Evolutionary conservation across 2,329 filamentous ascomycete genomes (phyloP), one percentile per base, ranked within the genome.

Genomic region (Penicillium glabrum): DNA sequence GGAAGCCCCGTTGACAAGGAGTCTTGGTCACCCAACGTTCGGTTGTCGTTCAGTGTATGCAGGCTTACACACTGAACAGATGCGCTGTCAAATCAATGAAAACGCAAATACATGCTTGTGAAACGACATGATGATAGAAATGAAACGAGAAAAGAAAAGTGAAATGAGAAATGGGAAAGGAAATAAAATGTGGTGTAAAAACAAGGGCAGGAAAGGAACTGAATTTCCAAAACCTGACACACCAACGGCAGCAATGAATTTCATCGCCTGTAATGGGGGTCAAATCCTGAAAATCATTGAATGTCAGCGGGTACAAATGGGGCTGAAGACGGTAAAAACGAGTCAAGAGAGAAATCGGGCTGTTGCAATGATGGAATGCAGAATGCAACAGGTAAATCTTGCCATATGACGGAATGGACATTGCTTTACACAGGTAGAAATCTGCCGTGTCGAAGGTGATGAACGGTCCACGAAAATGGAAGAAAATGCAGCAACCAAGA

Each of bases 301-400:
- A 16, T 5, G 2, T 14, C 31, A 33, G 13, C 5, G 29, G 5
- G 31, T 16, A 33, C 31, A 14, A 27, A 33, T 33, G 13, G 31
- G 31, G 6, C 16, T 33, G 31, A 33, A 43, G 33, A 43, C 16
- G 14, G 11, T 19, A 6, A 3, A 31, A 29, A 51, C 13, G 48
- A 29, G 48, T 33, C 31, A 46, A 46, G 33, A 23, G 19, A 27
- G 11, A 54, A 54, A 5, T 23, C 16, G 35, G 35, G 26, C 29
- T 27, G 44, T 33, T 33, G 31, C 31, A 23, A 16, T 46, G 31
- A 16, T 37, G 35, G 13, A 43, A 43, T 11, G 58, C 61, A 59
- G 29, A 41, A 64, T 63, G 62, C 62, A 66, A 61, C 51, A 60
- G 45, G 57, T 59, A 45, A 57, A 53, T 57, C 51, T 64, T 62